phyloP scores from a whole-genome alignment of 805 yeast species.

The Teunomyces barrocoloradensis region DNA sequence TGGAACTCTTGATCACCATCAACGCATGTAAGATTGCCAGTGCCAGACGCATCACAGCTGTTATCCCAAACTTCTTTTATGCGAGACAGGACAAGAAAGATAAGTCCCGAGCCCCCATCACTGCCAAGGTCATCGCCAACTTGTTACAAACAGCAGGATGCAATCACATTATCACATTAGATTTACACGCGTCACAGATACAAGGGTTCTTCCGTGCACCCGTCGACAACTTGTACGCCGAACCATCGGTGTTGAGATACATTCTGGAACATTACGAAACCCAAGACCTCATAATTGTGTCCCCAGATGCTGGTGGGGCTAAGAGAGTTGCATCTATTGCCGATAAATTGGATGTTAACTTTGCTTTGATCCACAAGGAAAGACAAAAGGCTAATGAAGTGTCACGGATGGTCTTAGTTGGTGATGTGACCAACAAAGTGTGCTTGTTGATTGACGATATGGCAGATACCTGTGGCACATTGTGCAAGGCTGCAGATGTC shows the following conservation, averaged over 20 bases:
- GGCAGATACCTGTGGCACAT: constrained; percentile 98
- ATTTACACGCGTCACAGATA: constrained; percentile 94
- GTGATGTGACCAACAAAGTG: constrained; percentile 81
- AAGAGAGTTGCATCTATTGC: constrained; percentile 94
- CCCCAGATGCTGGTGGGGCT: constrained; percentile 99
- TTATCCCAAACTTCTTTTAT: constrained; percentile 92
- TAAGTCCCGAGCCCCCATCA: constrained; percentile 92
- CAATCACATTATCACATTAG: constrained; percentile 94
- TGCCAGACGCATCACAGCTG: constrained; percentile 90
- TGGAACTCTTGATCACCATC: constrained; percentile 86
- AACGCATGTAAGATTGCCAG: constrained; percentile 96
- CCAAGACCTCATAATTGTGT: constrained; percentile 71
- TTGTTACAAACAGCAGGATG: constrained; percentile 92
- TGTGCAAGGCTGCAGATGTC: constrained; percentile 91
- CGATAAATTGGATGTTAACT: constrained; percentile 84
- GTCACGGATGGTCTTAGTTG: constrained; percentile 91
- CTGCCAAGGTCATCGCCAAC: constrained; percentile 92
- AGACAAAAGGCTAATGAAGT: constrained; percentile 95
- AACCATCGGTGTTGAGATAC: constrained; percentile 83
- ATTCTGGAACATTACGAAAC: constrained; percentile 63
- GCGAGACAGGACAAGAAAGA: constrained; percentile 98
- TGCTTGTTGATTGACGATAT: constrained; percentile 92
- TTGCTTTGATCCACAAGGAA: constrained; percentile 95
- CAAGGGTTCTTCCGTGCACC: constrained; percentile 96
- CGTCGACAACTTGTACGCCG: constrained; percentile 93